These are phyloP conservation scores for Tetrapisispora fleetii DNA, from an alignment of 805 yeast species.

Conservation along the genomic window DNA sequence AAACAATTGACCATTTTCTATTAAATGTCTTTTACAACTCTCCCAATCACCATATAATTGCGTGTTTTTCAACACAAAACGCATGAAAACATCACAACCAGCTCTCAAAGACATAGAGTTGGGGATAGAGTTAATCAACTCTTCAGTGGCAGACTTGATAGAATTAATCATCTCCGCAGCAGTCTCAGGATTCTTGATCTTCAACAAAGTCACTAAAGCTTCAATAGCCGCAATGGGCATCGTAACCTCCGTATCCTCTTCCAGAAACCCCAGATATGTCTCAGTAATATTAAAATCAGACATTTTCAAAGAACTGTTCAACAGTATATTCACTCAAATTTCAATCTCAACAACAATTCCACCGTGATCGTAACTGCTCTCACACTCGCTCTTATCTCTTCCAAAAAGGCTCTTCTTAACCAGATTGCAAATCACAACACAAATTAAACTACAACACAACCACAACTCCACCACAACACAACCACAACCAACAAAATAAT, in stretches of 20 bases:
- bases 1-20: constrained; percentile 87
- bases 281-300: constrained; percentile 62
- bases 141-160: constrained; percentile 65
- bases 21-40: constrained; percentile 75
- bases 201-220: constrained; percentile 73
- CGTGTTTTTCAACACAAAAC: constrained; percentile 84
- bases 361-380: too few species aligned
- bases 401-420: too few species aligned
- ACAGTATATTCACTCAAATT: not conserved
- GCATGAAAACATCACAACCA: constrained; percentile 92
- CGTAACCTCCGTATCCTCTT: constrained; percentile 91
- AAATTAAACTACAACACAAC: too few species aligned
- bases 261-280: constrained; percentile 68
- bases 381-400: too few species aligned
- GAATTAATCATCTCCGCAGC: constrained; percentile 84
- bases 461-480: too few species aligned
- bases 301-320: not conserved
- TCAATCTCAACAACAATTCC: too few species aligned
- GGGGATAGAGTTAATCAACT: constrained; percentile 67
- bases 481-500: not conserved
- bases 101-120: constrained; percentile 92
- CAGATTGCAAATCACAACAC: too few species aligned
- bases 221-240: constrained; percentile 99
- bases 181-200: constrained; percentile 80
- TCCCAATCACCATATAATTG: constrained; percentile 90